phyloP scores from a whole-genome alignment of 2,329 filamentous ascomycete species.

The Taxawa tesnikishii region DNA sequence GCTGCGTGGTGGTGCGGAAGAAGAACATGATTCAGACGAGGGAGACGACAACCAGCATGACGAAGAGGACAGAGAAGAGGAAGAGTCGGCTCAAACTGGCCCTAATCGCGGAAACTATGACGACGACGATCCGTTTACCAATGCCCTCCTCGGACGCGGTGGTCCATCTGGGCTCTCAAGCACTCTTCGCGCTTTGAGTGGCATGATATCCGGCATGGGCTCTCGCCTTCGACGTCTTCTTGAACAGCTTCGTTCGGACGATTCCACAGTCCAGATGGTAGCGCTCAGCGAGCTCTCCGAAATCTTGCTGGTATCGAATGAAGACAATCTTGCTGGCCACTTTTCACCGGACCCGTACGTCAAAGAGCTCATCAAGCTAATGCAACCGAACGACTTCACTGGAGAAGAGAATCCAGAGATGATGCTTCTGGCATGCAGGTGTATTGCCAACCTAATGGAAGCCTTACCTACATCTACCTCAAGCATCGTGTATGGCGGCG shows the following conservation, averaged over 20 bases:
- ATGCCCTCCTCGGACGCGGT: slow-evolving; percentile 51
- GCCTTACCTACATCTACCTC: slow-evolving; percentile 83
- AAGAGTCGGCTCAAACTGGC: slow-evolving; percentile 38
- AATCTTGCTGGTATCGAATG: slow-evolving; percentile 84
- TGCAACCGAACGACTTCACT: slow-evolving; percentile 73
- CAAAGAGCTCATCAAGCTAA: slow-evolving; percentile 81
- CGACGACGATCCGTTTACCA: slow-evolving; percentile 49
- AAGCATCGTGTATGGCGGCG: slow-evolving; percentile 94
- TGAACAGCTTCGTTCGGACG: slow-evolving; percentile 59
- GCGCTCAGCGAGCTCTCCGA: slow-evolving; percentile 89
- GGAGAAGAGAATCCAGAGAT: slow-evolving; percentile 90
- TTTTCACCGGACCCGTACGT: slow-evolving; percentile 92
- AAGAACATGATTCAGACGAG: slow-evolving; percentile 15
- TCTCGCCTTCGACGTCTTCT: slow-evolving; percentile 56
- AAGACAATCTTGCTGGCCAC: slow-evolving; percentile 89
- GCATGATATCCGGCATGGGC: slow-evolving; percentile 94
- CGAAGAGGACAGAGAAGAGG: slow-evolving; percentile 55
- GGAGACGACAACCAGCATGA: slow-evolving; percentile 37
- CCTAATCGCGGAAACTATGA: slow-evolving; percentile 39
- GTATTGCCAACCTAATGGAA: slow-evolving; percentile 95
- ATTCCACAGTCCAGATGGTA: slow-evolving; percentile 77
- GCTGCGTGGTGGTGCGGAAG: slow-evolving; percentile 12
- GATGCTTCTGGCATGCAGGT: slow-evolving; percentile 92
- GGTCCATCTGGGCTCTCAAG: slow-evolving; percentile 56
- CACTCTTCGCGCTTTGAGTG: slow-evolving; percentile 75